Conservation (phyloP, 148 eudicot species). For the Chenopodium formosanum region DNA sequence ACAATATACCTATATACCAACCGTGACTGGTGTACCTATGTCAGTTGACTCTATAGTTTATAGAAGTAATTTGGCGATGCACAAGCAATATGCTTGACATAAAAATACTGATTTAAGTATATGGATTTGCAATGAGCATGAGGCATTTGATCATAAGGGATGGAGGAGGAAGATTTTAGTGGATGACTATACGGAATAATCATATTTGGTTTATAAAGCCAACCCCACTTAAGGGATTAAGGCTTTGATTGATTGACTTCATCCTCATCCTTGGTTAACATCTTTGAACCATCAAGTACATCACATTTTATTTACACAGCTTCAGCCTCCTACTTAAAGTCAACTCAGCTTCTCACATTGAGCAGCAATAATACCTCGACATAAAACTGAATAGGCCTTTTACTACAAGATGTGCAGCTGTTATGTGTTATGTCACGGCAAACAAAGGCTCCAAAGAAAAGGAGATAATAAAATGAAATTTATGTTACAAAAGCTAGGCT, state of each 20-base stretch:
- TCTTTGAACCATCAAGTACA: neutral
- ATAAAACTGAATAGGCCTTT: neutral
- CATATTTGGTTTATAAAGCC: too few relatives aligned
- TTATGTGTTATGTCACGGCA: neutral
- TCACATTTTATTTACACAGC: neutral
- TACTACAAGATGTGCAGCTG: neutral
- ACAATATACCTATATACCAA: neutral
- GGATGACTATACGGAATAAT: too few relatives aligned
- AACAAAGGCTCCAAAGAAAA: neutral
- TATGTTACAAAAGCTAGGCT: neutral
- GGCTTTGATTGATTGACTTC: neutral
- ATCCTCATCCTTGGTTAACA: neutral
- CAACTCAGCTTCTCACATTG: slow-evolving; percentile 9
- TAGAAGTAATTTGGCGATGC: too few relatives aligned
- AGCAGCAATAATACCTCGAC: neutral
- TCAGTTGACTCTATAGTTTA: too few relatives aligned
- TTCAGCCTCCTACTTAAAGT: neutral
- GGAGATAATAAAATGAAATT: too few relatives aligned
- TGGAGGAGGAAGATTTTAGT: too few relatives aligned
- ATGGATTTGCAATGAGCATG: too few relatives aligned
- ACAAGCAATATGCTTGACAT: neutral
- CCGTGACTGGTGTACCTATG: neutral
- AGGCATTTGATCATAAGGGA: too few relatives aligned
- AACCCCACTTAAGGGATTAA: too few relatives aligned
- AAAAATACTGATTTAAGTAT: neutral